Percentiles rank a stretch among this genome's conserved stretches.
Evolutionary conservation across 225 moss, liverwort and hornwort species (phyloP).

Genomic region (Climacium dendroides): DNA sequence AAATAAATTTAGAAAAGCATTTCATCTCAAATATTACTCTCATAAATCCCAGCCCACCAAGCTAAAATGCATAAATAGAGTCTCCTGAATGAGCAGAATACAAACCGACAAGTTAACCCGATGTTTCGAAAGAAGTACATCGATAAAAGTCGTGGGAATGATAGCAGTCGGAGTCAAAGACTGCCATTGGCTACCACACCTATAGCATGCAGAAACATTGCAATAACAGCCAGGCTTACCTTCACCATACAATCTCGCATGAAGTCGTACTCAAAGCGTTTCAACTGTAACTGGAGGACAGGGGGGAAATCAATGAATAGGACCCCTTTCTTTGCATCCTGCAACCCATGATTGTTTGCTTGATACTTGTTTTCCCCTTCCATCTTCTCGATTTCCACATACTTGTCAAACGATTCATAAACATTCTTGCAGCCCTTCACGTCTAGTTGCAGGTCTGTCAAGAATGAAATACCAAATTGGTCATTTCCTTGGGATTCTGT

Average conservation of each 20-base stretch:
- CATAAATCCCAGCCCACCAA: background rate
- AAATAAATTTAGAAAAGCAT: background rate
- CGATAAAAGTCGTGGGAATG: background rate
- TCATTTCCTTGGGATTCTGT: background rate
- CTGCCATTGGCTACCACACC: background rate
- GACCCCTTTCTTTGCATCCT: slow-evolving; percentile 94
- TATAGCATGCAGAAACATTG: background rate
- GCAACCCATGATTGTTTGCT: slow-evolving; percentile 73
- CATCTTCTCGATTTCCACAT: slow-evolving; percentile 94
- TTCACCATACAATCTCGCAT: slow-evolving; percentile 92
- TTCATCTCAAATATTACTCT: background rate
- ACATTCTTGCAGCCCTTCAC: slow-evolving; percentile 99
- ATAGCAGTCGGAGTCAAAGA: background rate
- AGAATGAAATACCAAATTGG: background rate
- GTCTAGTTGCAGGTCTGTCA: slow-evolving; percentile 85
- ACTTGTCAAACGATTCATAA: slow-evolving; percentile 98
- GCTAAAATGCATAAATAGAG: background rate
- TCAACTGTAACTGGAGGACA: slow-evolving; percentile 92
- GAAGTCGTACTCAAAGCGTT: slow-evolving; percentile 97
- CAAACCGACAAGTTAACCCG: background rate
- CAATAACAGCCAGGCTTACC: slow-evolving; percentile 17
- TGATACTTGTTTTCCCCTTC: slow-evolving; percentile 96
- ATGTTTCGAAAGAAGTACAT: background rate
- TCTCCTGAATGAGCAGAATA: background rate
- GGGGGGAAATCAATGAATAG: slow-evolving; percentile 95